Conservation (phyloP, 768 basidiomycete genomes). For the Thelephora ganbajun region DNA sequence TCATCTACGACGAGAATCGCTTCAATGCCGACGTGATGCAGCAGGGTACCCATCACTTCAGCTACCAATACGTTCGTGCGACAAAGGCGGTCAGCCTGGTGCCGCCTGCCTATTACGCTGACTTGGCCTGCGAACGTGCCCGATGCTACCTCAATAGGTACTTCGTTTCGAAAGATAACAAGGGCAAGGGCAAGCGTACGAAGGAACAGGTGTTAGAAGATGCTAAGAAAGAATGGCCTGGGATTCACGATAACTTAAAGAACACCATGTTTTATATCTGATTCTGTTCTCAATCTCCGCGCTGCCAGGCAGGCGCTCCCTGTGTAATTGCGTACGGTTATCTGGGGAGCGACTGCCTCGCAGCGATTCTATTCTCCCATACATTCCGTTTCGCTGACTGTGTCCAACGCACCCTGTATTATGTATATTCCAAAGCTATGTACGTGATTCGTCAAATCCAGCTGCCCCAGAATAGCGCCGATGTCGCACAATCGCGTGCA, state of each 20-base stretch:
- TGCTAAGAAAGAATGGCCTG: conserved; percentile 23
- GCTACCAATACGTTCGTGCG: conserved; percentile 70
- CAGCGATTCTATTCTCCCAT: too few relatives aligned
- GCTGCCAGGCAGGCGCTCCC: too few relatives aligned
- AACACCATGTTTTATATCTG: conserved; percentile 70
- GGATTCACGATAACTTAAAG: conserved; percentile 38
- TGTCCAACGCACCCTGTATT: too few relatives aligned
- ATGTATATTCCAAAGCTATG: too few relatives aligned
- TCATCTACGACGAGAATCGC: conserved; percentile 64
- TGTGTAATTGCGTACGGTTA: too few relatives aligned
- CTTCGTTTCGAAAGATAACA: conserved; percentile 24
- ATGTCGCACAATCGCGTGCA: too few relatives aligned
- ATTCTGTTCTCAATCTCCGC: conserved; percentile 4
- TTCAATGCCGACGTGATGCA: conserved; percentile 64
- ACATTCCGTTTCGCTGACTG: too few relatives aligned
- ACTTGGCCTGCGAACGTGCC: conserved; percentile 72
- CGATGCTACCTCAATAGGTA: conserved; percentile 66
- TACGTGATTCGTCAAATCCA: too few relatives aligned
- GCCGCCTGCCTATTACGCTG: conserved; percentile 71
- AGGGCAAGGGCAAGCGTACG: conserved; percentile 16
- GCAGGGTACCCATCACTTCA: conserved; percentile 50
- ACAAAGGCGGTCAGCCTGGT: conserved; percentile 76
- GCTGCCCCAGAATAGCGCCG: too few relatives aligned
- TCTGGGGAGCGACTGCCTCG: too few relatives aligned
- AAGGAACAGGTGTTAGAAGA: conserved; percentile 23